phyloP scores from a whole-genome alignment of 169 alveolate species.

The Perkinsus marinus region DNA sequence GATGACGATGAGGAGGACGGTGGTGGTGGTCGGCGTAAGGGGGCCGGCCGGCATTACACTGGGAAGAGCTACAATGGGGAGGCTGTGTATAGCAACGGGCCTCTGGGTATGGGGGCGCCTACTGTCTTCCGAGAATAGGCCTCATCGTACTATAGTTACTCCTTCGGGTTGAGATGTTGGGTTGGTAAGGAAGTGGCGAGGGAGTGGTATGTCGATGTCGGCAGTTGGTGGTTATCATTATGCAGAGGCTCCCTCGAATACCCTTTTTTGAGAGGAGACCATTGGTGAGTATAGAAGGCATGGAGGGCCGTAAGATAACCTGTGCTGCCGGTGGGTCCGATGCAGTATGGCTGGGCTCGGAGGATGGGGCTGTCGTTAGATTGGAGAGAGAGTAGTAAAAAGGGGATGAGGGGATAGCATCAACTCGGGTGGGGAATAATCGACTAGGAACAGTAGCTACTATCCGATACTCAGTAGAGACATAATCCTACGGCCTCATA shows the following conservation, averaged over 20 bases:
- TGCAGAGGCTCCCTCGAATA: neutral
- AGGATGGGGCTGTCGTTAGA: neutral
- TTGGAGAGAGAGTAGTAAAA: neutral
- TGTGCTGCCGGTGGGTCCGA: neutral
- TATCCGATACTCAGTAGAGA: no score
- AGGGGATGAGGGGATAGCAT: neutral
- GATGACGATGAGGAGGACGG: neutral
- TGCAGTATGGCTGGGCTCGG: neutral
- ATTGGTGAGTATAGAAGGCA: neutral
- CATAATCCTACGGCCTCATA: no score
- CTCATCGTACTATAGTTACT: neutral
- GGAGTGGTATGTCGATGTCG: neutral
- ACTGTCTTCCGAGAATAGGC: neutral
- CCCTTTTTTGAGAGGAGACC: neutral
- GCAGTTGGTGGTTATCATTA: neutral
- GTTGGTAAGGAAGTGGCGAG: neutral
- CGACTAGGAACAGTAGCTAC: no score
- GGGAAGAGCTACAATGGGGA: neutral
- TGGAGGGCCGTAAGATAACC: neutral
- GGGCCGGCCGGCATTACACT: neutral
- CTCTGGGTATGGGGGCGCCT: neutral
- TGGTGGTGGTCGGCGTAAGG: neutral
- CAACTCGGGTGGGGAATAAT: no score
- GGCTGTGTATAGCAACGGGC: neutral
- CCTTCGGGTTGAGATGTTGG: neutral